Base-by-base conservation (phyloP, 768 basidiomycete genomes). In the Cytidiella melzeri region DNA sequence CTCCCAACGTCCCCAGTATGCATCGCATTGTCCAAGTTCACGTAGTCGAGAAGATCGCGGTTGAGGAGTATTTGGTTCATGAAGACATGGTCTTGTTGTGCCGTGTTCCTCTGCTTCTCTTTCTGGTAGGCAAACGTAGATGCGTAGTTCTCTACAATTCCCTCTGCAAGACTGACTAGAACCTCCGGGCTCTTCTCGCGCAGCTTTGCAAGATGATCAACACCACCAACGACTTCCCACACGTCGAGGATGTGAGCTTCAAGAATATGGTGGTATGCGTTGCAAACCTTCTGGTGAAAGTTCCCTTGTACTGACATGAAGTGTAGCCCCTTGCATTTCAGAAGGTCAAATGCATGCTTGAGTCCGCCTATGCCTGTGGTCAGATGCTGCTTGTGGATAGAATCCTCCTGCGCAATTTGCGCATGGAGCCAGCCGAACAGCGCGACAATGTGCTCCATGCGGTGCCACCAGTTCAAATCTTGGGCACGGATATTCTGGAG, bases 341-440 rank as follows among this genome's bases (percentile, higher is more conserved):
- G 55, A 3, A 59, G 11, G 9, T 53, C 58, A 26, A 62, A 55
- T 3, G 55, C 59, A 10, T 59, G 55, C 21, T 47, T 45, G 2
- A 65, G 55, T 1, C 62, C 61, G 9, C 15, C n/a, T 0, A 53
- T 53, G 2, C 45, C 41, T 18, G 25, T 34, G 1, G 68, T 69
- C 0, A 68, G 69, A 5, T 66, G 57, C 51, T 72, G 73, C 47
- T 75, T 72, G 37, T 67, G 64, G 48, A n/a, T n/a, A n/a, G n/a
- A n/a, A n/a, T n/a, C n/a, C n/a, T n/a, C n/a, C n/a, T n/a, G n/a
- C n/a, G n/a, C 73, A 67, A 76, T 73, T 21, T 55, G 36, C 0
- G 65, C 51, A 48, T 76, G 73, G 12, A 76, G 63, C 71, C 71
- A 76, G 0, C 73, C 69, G 39, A 69, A 69, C 0, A 59, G 45